phyloP scores from a whole-genome alignment of 176 grass and related monocot species.

The Zoysia pacifica region DNA sequence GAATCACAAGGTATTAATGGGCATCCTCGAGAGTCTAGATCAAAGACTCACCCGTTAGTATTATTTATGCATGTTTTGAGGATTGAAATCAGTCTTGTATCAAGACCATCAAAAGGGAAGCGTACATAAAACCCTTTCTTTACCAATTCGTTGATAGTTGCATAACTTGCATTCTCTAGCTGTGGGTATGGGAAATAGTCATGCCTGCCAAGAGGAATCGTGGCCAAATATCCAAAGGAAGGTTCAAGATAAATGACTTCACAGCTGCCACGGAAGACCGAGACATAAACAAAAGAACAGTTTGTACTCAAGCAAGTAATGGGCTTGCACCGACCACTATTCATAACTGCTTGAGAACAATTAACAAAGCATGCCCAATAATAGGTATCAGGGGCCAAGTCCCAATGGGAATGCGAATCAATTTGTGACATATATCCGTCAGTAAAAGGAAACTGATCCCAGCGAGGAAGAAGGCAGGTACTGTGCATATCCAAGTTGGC shows the following conservation, averaged over 20 bases:
- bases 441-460: background rate
- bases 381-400: background rate
- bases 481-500: slow-evolving; percentile 13
- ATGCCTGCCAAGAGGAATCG: slow-evolving; percentile 7
- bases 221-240: slow-evolving; percentile 39
- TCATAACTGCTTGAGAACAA: slow-evolving; percentile 20
- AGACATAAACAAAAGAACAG: slow-evolving; percentile 42
- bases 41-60: background rate
- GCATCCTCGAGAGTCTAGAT: background rate
- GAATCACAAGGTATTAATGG: background rate
- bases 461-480: slow-evolving; percentile 24
- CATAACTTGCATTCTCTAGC: background rate
- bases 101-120: background rate
- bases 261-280: background rate
- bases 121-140: background rate
- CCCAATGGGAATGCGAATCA: rapidly evolving
- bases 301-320: slow-evolving; percentile 23
- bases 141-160: background rate
- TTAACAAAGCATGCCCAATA: slow-evolving; percentile 38
- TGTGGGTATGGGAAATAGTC: background rate
- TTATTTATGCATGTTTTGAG: background rate
- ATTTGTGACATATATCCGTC: background rate
- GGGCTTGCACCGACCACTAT: background rate
- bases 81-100: background rate
- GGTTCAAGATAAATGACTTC: background rate